Evolutionary conservation across 2,329 filamentous ascomycete species (phyloP).

Genomic region (Magnaporthiopsis rhizophila): DNA sequence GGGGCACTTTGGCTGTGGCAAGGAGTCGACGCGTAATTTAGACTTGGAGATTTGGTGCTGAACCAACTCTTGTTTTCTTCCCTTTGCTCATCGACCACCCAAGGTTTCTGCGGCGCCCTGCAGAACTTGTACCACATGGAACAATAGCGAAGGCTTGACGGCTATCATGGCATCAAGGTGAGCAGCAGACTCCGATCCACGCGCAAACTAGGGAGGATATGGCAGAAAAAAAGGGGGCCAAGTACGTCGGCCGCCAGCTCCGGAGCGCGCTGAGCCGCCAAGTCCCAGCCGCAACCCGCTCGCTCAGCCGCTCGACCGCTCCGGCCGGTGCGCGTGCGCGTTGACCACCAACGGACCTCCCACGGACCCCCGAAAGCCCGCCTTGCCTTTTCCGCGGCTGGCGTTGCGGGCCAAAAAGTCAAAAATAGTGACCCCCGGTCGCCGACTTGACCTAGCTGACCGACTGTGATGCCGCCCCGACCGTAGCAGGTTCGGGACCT

Average conservation of each 20-base stretch:
- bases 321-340: background rate
- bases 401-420: background rate
- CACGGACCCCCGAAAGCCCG: background rate
- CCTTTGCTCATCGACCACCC: background rate
- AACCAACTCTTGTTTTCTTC: background rate
- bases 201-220: background rate
- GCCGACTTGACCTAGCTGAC: background rate
- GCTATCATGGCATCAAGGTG: constrained; percentile 16
- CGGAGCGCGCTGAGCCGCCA: background rate
- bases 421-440: background rate
- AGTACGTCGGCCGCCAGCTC: background rate
- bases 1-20: background rate
- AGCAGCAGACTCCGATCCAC: background rate
- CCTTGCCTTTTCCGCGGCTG: background rate
- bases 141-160: constrained; percentile 4
- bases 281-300: background rate
- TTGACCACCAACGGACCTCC: too few species aligned
- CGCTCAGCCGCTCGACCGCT: background rate
- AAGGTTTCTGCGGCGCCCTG: background rate
- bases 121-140: background rate
- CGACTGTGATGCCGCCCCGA: background rate
- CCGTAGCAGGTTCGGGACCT: constrained; percentile 52
- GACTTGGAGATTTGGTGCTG: background rate
- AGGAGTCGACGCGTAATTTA: background rate
- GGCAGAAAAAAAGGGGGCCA: background rate